A percentile compares a stretch with the other conserved stretches of the same genome.
Evolutionary conservation across 208 protist species (phyloP).

Genomic region (Leishmania amazonensis): DNA sequence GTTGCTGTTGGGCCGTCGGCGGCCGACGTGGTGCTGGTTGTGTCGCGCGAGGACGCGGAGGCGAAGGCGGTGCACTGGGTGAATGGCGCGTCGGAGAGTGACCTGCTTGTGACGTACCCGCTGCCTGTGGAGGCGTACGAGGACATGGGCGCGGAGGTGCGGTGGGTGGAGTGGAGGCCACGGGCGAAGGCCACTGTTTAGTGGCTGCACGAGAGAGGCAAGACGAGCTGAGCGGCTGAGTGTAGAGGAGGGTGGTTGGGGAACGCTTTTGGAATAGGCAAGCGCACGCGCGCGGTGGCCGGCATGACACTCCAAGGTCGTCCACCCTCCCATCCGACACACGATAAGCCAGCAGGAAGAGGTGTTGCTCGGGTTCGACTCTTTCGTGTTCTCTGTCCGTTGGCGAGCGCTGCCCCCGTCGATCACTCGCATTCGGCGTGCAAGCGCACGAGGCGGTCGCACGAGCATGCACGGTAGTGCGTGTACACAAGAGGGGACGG

Average conservation of each 20-base stretch:
- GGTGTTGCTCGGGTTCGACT: not conserved
- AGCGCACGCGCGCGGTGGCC: not conserved
- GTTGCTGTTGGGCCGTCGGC: conserved; percentile 28
- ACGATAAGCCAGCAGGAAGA: not conserved
- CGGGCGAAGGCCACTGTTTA: not conserved
- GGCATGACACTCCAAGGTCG: not conserved
- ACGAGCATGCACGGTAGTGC: not conserved
- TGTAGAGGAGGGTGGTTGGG: not conserved
- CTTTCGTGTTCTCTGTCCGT: not conserved
- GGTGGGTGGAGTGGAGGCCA: conserved; percentile 25
- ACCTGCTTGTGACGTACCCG: conserved; percentile 49
- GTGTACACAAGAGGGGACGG: not conserved
- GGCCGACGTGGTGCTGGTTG: conserved; percentile 31
- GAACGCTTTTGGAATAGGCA: not conserved
- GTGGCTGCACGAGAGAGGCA: not conserved
- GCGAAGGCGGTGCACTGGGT: conserved; percentile 50
- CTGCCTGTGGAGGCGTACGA: conserved; percentile 47
- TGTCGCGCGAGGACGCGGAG: conserved; percentile 36
- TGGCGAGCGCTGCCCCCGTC: not conserved
- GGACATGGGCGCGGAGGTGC: conserved; percentile 34
- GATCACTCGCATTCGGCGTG: not conserved
- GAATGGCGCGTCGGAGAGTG: conserved; percentile 40
- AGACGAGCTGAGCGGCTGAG: too few relatives aligned
- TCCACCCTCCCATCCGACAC: not conserved
- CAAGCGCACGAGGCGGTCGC: not conserved